phyloP scores from a whole-genome alignment of 2,329 filamentous ascomycete genomes.

The Paraphaeosphaeria minitans region DNA sequence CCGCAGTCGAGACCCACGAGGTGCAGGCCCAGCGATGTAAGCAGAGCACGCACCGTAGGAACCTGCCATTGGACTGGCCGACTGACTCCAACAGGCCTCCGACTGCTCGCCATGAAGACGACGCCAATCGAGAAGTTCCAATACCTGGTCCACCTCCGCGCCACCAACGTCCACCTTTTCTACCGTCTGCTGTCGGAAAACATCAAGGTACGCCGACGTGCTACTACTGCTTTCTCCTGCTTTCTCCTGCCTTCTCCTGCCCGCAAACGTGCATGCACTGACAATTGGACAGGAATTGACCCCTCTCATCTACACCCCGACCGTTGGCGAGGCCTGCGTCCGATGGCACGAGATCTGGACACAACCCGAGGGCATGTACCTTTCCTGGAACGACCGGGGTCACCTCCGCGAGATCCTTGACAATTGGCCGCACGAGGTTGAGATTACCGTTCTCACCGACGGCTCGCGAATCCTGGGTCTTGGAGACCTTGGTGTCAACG shows the following conservation, averaged over 20 bases:
- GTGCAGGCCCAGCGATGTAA: constrained; percentile 57
- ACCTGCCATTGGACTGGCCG: not conserved
- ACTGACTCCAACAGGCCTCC: constrained; percentile 63
- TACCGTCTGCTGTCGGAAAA: constrained; percentile 80
- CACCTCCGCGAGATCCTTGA: constrained; percentile 85
- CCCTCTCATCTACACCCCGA: constrained; percentile 85
- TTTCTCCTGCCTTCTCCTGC: no score
- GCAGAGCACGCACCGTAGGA: constrained; percentile 26
- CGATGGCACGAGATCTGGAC: constrained; percentile 97
- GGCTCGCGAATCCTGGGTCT: constrained; percentile 91
- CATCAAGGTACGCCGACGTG: constrained; percentile 54
- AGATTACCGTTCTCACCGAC: constrained; percentile 97
- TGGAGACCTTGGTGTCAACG: constrained; percentile 93
- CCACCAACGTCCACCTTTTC: constrained; percentile 79
- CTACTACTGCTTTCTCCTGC: no score
- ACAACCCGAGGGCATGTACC: constrained; percentile 91
- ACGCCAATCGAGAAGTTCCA: constrained; percentile 82
- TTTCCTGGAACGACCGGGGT: constrained; percentile 92
- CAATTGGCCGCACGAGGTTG: constrained; percentile 93
- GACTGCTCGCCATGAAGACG: constrained; percentile 71
- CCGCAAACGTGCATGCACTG: constrained; percentile 34
- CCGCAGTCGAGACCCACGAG: constrained; percentile 56
- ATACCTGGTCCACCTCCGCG: constrained; percentile 77
- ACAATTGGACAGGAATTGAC: constrained; percentile 67
- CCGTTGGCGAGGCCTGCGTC: constrained; percentile 93